Evolutionary conservation across 1,284 basidiomycete species (phyloP).

Genomic region (Psilocybe mexicana): DNA sequence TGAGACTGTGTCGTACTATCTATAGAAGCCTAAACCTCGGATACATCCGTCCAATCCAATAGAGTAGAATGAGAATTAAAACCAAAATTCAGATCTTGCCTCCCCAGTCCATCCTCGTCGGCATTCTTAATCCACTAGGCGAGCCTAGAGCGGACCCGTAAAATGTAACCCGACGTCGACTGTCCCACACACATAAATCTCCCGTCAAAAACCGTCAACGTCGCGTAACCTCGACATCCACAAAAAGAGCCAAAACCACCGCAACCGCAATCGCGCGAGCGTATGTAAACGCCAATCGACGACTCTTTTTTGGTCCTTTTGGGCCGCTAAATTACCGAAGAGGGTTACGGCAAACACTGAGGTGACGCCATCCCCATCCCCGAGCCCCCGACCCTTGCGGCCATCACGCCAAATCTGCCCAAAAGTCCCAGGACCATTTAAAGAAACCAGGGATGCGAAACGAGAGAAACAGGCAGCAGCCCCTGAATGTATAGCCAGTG

Average conservation of each 20-base stretch:
- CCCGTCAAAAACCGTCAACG: background rate
- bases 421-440: background rate
- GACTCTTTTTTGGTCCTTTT: background rate
- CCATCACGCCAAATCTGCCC: too few species aligned
- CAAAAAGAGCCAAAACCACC: background rate
- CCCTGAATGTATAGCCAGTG: background rate
- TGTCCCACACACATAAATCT: background rate
- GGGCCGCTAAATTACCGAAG: background rate
- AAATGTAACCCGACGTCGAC: background rate
- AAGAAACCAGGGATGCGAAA: background rate
- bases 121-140: background rate
- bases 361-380: conserved; percentile 6
- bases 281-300: background rate
- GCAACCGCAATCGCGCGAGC: background rate
- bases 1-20: background rate
- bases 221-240: background rate
- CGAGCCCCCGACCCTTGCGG: background rate
- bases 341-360: background rate
- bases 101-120: background rate
- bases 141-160: background rate
- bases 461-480: background rate
- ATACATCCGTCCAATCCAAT: background rate
- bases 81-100: background rate
- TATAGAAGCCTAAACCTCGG: background rate
- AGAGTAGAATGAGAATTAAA: background rate